Base-by-base conservation (phyloP, 2,329 filamentous ascomycete species). In the Claviceps purpurea region DNA sequence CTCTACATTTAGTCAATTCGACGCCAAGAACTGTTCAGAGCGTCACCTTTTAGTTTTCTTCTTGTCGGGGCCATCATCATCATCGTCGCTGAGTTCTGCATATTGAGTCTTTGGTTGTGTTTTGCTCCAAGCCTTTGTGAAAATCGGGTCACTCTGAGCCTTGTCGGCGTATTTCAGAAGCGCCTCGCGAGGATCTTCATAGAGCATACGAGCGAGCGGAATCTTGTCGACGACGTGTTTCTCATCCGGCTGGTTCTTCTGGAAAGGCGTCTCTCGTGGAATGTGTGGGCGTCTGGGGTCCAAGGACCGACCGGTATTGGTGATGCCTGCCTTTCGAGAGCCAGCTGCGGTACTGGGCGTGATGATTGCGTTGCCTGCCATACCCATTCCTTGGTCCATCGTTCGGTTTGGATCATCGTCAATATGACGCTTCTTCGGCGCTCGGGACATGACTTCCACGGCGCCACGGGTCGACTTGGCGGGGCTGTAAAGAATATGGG, bases 31-130 rank as follows among this genome's bases (percentile, higher is more conserved):
- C 2, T 26, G 5, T 4, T 24, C 16, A 20, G 16, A 20, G 18
- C 14, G 24, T 74, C 66, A 79, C 60, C 76, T 71, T 67, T 76
- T 81, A 3, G 69, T 65, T 62, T 70, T 78, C 65, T 83, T 82
- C 69, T 82, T 86, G 38, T 87, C 79, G n/a, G 79, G 81, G 3
- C 76, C 77, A 6, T 79, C 77, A 50, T 81, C 84, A 57, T 95
- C 90, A 16, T 89, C 87, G 61, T 95, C 91, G 65, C 89, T 94
- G 38, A 93, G 62, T 44, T 96, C 87, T 7, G 87, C 86, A 71
- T 94, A 98, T 58, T 96, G 85, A 26, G 90, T 89, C 59, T 90
- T 84, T 0, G 93, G 93, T 70, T 97, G 91, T 40, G 89, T 97
- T 60, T 85, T 78, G 63, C 85, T 86, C 87, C 89, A 98, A 16